Evolutionary conservation across 768 basidiomycete genomes (phyloP).

Genomic region (Leccinum subgranulosum): DNA sequence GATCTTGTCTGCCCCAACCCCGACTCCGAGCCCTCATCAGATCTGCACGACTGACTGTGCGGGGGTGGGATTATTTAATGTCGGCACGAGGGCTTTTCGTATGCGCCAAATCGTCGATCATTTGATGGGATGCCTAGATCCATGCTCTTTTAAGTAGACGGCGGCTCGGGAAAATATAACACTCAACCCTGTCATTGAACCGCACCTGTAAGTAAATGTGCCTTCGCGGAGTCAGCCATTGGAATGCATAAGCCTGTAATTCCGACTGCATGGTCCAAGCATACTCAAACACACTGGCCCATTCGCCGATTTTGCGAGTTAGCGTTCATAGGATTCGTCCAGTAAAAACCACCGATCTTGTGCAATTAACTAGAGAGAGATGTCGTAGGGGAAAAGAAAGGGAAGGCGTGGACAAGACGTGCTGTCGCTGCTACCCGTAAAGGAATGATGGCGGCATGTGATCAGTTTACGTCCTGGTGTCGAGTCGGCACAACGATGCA

Average conservation of each 20-base stretch:
- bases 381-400: not conserved
- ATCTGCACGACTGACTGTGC: not conserved
- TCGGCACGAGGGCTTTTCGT: conserved; percentile 10
- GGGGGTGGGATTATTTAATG: conserved; percentile 18
- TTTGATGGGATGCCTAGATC: conserved; percentile 21
- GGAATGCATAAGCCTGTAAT: conserved; percentile 5
- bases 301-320: conserved; percentile 10
- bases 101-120: conserved; percentile 20
- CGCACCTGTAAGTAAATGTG: conserved; percentile 7
- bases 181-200: conserved; percentile 15
- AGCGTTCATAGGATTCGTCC: not conserved
- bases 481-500: conserved; percentile 10
- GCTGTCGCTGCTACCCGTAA: conserved; percentile 6
- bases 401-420: conserved; percentile 14
- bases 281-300: not conserved
- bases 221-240: conserved; percentile 23
- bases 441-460: conserved; percentile 22
- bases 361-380: not conserved
- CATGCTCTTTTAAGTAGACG: conserved; percentile 9
- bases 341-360: not conserved
- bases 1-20: conserved; percentile 8
- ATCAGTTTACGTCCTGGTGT: conserved; percentile 24
- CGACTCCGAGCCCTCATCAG: conserved; percentile 9
- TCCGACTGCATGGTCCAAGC: conserved; percentile 13
- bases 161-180: conserved; percentile 16